Evolutionary conservation across 1,284 basidiomycete genomes (phyloP).

Genomic region (Rugosomyces carneus): DNA sequence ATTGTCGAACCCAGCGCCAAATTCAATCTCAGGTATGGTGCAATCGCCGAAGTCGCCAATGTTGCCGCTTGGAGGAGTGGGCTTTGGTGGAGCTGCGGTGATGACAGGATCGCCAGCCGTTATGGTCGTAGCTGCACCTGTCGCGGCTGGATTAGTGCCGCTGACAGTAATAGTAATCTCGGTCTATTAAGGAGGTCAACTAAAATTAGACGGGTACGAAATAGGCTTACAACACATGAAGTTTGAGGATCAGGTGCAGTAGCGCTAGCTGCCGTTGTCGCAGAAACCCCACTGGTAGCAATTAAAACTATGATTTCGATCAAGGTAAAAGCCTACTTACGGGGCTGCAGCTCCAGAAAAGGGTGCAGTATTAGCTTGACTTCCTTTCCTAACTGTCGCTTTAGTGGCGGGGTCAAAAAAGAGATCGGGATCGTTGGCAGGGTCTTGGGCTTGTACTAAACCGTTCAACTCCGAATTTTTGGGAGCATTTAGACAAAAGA

Average conservation of each 20-base stretch:
- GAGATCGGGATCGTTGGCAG: constrained; percentile 39
- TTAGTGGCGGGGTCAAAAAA: constrained; percentile 52
- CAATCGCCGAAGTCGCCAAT: constrained; percentile 54
- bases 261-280: constrained; percentile 13
- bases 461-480: constrained; percentile 41
- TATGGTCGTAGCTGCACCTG: constrained; percentile 25
- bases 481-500: constrained; percentile 48
- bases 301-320: constrained; percentile 1
- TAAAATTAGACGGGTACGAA: not conserved
- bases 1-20: constrained; percentile 51
- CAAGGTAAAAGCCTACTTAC: constrained; percentile 9
- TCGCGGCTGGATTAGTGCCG: constrained; percentile 22
- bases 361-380: constrained; percentile 47
- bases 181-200: constrained; percentile 17
- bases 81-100: not conserved
- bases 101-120: constrained; percentile 21
- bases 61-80: not conserved
- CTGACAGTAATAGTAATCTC: constrained; percentile 27
- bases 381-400: constrained; percentile 41
- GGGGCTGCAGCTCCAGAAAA: constrained; percentile 27
- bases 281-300: constrained; percentile 8
- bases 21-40: constrained; percentile 53
- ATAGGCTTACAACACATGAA: constrained; percentile 19
- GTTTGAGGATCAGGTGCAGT: constrained; percentile 15
- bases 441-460: constrained; percentile 46